Conservation (phyloP, 495 filamentous ascomycete genomes). For the Tuber melanosporum region DNA sequence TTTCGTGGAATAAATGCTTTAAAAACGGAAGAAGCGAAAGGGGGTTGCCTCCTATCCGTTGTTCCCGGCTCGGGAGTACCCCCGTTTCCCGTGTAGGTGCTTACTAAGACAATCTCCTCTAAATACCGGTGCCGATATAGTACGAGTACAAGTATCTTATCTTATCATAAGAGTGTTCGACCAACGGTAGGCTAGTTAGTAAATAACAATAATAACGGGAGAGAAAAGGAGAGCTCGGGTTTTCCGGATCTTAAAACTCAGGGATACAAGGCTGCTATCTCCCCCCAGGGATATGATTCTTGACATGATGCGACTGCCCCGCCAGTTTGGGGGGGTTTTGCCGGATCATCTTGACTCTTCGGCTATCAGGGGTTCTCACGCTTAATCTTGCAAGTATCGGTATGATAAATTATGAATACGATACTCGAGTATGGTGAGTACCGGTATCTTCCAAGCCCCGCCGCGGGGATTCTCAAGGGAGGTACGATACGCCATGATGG, state of each 20-base stretch:
- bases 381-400: background rate
- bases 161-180: background rate
- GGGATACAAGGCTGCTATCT: background rate
- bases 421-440: too few species aligned
- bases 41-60: background rate
- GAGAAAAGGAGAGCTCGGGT: background rate
- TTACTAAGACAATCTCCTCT: background rate
- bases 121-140: background rate
- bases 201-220: background rate
- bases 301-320: background rate
- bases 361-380: background rate
- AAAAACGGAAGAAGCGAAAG: background rate
- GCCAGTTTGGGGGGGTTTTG: background rate
- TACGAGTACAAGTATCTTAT: background rate
- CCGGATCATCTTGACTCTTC: background rate
- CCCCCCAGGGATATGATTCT: background rate
- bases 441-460: background rate
- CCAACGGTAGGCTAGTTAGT: background rate
- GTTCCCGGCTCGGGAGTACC: background rate
- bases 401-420: background rate
- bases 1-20: background rate
- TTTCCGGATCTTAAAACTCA: background rate
- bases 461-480: background rate
- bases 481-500: background rate
- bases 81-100: background rate